Evolutionary conservation across 352 stramenopile species (phyloP).

Genomic region (Peronospora belbahrii): DNA sequence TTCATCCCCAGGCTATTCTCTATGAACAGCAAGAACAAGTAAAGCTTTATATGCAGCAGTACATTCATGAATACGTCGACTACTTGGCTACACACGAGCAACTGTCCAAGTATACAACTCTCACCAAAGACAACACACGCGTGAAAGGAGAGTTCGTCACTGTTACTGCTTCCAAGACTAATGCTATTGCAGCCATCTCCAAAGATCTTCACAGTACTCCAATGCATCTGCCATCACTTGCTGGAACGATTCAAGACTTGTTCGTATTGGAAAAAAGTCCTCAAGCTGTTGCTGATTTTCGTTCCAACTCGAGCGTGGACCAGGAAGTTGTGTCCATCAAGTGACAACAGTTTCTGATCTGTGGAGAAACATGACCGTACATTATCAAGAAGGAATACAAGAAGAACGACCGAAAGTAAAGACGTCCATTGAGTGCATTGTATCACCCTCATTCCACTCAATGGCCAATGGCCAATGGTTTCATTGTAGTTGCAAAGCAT

Average conservation of each 20-base stretch:
- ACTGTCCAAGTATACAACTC: not conserved
- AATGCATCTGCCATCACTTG: constrained; percentile 46
- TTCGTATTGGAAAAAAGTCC: constrained; percentile 51
- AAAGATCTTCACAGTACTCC: constrained; percentile 43
- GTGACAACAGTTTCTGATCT: constrained; percentile 12
- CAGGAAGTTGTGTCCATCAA: not conserved
- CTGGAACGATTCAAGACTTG: constrained; percentile 55
- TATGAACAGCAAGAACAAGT: constrained; percentile 42
- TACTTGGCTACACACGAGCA: constrained; percentile 31
- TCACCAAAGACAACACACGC: not conserved
- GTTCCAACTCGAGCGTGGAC: constrained; percentile 19
- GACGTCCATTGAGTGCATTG: no score
- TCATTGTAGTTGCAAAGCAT: no score
- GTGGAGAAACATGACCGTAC: constrained; percentile 14
- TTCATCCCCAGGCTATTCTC: constrained; percentile 46
- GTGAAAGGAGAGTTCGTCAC: not conserved
- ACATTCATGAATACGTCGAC: constrained; percentile 54
- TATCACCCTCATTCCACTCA: no score
- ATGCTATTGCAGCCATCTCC: constrained; percentile 11
- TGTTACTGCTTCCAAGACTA: constrained; percentile 1
- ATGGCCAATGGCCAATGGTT: no score
- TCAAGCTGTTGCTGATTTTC: constrained; percentile 55
- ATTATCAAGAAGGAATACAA: constrained; percentile 4
- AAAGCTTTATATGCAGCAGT: constrained; percentile 50
- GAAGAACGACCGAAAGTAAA: no score